Evolutionary conservation across 345 rosid genomes (phyloP).

Genomic region (Gossypioides kirkii): DNA sequence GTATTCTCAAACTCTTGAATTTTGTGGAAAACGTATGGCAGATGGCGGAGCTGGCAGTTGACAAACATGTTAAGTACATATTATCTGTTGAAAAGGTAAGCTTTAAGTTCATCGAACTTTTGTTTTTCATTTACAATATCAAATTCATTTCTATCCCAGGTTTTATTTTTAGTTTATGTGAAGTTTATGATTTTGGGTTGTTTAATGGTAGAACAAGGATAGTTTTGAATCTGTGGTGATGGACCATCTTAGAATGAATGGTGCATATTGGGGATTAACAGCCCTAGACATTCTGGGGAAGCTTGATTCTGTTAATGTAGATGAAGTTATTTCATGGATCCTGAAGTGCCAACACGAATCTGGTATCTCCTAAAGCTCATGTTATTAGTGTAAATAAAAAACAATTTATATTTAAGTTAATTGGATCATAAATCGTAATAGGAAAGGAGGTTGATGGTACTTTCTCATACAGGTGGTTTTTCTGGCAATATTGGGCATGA

Average conservation of each 20-base stretch:
- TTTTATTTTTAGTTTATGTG: background rate
- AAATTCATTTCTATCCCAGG: background rate
- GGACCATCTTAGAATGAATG: slow-evolving; percentile 90
- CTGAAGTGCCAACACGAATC: slow-evolving; percentile 76
- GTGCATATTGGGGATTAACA: slow-evolving; percentile 89
- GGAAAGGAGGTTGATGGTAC: background rate
- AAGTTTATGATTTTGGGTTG: background rate
- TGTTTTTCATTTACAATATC: background rate
- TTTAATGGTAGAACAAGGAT: slow-evolving; percentile 52
- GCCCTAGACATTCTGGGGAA: slow-evolving; percentile 72
- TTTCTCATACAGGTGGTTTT: slow-evolving; percentile 70
- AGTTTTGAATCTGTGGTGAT: slow-evolving; percentile 80
- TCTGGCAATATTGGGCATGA: slow-evolving; percentile 90
- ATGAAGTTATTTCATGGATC: slow-evolving; percentile 69
- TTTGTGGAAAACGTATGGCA: background rate
- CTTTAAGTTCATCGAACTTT: background rate
- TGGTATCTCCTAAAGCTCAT: slow-evolving; percentile 36
- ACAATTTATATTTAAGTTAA: background rate
- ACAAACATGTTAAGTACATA: slow-evolving; percentile 8
- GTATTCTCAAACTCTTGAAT: background rate
- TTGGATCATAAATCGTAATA: background rate
- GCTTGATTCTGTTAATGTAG: slow-evolving; percentile 48
- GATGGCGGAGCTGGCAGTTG: background rate
- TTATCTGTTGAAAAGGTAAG: slow-evolving; percentile 3
- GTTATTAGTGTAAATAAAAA: background rate